Evolutionary conservation across 495 filamentous ascomycete genomes (phyloP).

Genomic region (Aspergillus ostianus): DNA sequence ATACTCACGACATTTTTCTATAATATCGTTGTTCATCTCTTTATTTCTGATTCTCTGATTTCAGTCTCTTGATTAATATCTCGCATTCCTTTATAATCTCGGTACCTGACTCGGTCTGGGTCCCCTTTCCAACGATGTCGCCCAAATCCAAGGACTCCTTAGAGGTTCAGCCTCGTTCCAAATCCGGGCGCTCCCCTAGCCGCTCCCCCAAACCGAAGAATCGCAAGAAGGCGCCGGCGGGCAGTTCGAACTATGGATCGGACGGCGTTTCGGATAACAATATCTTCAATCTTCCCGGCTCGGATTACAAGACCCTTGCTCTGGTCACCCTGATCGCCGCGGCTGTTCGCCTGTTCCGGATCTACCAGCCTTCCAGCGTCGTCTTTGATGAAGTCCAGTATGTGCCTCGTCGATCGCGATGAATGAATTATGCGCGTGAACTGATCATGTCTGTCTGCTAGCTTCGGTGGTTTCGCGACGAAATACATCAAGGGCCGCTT

Average conservation of each 20-base stretch:
- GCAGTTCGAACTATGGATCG: constrained; percentile 44
- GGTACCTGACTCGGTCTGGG: constrained; percentile 1
- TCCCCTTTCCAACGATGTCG: constrained; percentile 24
- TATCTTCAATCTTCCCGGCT: constrained; percentile 61
- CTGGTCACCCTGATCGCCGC: constrained; percentile 72
- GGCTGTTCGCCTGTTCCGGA: constrained; percentile 85
- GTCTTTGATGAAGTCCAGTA: constrained; percentile 99
- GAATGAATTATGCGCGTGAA: neutral
- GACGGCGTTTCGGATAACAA: constrained; percentile 53
- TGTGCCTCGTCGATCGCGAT: constrained; percentile 29
- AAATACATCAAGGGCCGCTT: constrained; percentile 99
- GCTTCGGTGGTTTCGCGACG: constrained; percentile 94
- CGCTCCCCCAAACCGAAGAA: constrained; percentile 43
- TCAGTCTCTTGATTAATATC: constrained; percentile 1
- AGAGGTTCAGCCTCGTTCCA: constrained; percentile 37
- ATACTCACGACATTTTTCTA: constrained; percentile 2
- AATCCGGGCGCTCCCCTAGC: constrained; percentile 39
- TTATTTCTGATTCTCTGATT: neutral
- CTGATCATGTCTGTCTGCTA: constrained; percentile 31
- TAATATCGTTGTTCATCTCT: constrained; percentile 5
- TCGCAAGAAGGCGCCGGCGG: constrained; percentile 30
- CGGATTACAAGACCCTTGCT: constrained; percentile 76
- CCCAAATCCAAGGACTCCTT: constrained; percentile 41
- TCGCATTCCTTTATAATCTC: constrained; percentile 5
- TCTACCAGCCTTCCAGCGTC: constrained; percentile 93